Evolutionary conservation across 352 stramenopile genomes (phyloP), one percentile per base, ranked within the genome.

Genomic region (Pythium scleroteichum): DNA sequence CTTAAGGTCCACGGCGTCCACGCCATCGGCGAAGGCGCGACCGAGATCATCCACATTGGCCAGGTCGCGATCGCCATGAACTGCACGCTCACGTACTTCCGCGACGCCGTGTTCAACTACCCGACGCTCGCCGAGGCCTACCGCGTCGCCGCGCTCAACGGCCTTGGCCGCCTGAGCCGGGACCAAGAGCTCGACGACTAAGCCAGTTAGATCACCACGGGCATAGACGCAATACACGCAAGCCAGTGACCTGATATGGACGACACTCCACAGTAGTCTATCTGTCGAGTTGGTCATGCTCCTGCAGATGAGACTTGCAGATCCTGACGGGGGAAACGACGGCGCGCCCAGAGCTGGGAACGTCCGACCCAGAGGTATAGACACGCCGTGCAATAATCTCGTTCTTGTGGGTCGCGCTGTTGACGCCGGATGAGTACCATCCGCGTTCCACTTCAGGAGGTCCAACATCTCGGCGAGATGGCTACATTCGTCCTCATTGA

Each of bases 1-100:
- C 69, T 96, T 48, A 87, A 94, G 61, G 53, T 97, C 26, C 78
- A 91, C 47, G 88, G 88, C 24, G 88, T 97, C 33, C 88, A 97
- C 64, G 87, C 85, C 20, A 94, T 97, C 53, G 88, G 88, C 35
- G 87, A 97, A 55, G 87, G 87, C 14, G 88, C 88, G 13, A 97
- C 87, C 5, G 88, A 97, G 64, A 96, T 96, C 70, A 95, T 97
- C 63, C 88, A 97, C 66, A 97, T 97, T 55, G 88, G 88, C n/a
- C 88, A 97, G 64, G 88, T 96, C 19, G 81, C 79, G n/a, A 92
- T 94, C 62, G 78, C 79, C 38, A 90, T 90, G 80, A 74, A 59
- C 24, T 85, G 79, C 65, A 84, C 85, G 48, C 51, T 97, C 42
- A 89, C 88, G 27, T 96, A 96, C 73, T 96, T 97, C 66, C 81